phyloP scores from a whole-genome alignment of 371 early-diverging fungal species.

The Mucor ambiguus region DNA sequence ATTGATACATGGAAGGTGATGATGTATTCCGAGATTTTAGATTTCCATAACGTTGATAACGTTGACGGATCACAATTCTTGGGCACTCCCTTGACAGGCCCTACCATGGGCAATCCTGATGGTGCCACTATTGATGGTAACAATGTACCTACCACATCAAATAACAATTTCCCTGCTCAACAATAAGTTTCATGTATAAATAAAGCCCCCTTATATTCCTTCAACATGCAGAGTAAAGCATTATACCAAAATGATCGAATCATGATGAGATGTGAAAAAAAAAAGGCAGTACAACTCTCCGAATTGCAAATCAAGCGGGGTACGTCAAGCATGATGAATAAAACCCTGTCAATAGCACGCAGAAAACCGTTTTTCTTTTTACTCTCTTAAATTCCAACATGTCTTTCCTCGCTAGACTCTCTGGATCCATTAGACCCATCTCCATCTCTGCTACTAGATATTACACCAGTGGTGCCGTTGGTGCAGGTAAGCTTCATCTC shows the following conservation, averaged over 20 bases:
- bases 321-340: constrained; percentile 1
- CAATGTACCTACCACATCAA: not conserved
- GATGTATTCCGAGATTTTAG: constrained; percentile 74
- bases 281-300: not conserved
- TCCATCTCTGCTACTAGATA: constrained; percentile 11
- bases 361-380: not conserved
- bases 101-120: constrained; percentile 32
- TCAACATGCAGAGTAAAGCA: not conserved
- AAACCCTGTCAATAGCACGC: constrained; percentile 4
- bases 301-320: constrained; percentile 1
- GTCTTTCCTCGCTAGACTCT: constrained; percentile 17
- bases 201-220: not conserved
- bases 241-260: not conserved
- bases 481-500: constrained; percentile 7
- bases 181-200: constrained; percentile 11
- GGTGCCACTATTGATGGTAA: constrained; percentile 11
- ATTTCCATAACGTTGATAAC: constrained; percentile 65
- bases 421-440: constrained; percentile 6
- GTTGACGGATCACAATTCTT: constrained; percentile 41
- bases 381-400: constrained; percentile 1
- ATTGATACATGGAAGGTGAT: constrained; percentile 88
- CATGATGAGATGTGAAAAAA: not conserved
- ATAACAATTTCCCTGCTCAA: constrained; percentile 4
- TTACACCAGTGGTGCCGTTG: constrained; percentile 16
- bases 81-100: constrained; percentile 46